Evolutionary conservation across 768 basidiomycete genomes (phyloP), one percentile per base, ranked within the genome.

Genomic region (Guyanaporus albipodus): DNA sequence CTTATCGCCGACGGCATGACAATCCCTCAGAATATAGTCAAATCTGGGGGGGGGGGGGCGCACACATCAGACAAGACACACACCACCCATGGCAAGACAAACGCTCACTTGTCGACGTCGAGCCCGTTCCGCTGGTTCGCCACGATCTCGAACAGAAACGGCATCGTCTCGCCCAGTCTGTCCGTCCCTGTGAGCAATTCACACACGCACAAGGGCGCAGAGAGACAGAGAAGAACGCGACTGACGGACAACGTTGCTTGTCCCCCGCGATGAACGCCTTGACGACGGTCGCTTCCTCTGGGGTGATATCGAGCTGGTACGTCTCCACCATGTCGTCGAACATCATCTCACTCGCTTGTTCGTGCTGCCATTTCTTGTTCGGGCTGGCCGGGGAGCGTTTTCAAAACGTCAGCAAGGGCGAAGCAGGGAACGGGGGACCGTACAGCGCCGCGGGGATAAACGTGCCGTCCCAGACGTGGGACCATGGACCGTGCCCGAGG

Each of bases 401-500:
- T 14, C 14, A 15, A 15, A 31, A 31, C 12, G 7, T 14, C 4
- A 15, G 29, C 9, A 12, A n/a, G 17, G 17, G 31, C 9, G 12
- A 5, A 32, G 12, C 10, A n/a, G 18, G 4, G 4, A n/a, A 15
- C 11, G n/a, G 5, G 17, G 5, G 15, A 73, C 79, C n/a, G 56
- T 57, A 88, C 88, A 79, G 52, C 1, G 79, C 81, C 4, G 56
- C 46, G 1, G 87, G 87, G 42, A 92, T 88, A 62, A 88, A 90
- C 42, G 71, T 58, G 7, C 69, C 67, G 52, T 92, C 89, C 83
- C 86, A 92, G 8, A 91, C 83, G 61, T 92, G 90, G 48, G 81
- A 85, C 82, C 85, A 91, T 0, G 89, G 89, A 0, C 90, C 90
- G 56, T 91, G 89, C 0, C 87, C 89, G 4, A 91, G 77, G 62